Conservation (phyloP, 1,284 basidiomycete genomes). For the Ustilago hordei region DNA sequence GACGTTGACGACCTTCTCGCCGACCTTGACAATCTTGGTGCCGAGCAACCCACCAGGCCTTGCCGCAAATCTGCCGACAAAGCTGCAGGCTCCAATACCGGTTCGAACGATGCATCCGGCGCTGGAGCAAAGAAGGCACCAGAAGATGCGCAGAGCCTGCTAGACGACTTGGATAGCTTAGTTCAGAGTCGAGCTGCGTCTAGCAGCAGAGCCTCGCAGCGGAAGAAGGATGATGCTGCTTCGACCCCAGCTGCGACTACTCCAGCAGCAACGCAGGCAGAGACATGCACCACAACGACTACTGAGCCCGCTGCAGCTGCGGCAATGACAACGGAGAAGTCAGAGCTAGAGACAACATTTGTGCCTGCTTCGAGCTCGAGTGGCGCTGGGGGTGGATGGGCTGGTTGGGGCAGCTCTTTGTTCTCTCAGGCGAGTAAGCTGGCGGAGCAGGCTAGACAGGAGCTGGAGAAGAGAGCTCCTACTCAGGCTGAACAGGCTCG, state of each 20-base stretch:
- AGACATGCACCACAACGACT: slow-evolving; percentile 5
- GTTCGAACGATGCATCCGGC: slow-evolving; percentile 7
- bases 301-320: slow-evolving; percentile 4
- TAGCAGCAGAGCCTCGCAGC: slow-evolving; percentile 36
- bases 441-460: slow-evolving; percentile 66
- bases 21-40: slow-evolving; percentile 63
- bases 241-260: not conserved
- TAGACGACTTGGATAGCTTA: slow-evolving; percentile 67
- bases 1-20: slow-evolving; percentile 68
- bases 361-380: slow-evolving; percentile 76
- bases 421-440: slow-evolving; percentile 70
- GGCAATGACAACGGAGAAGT: slow-evolving; percentile 6
- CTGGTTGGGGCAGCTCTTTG: slow-evolving; percentile 74
- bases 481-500: slow-evolving; percentile 46
- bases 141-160: slow-evolving; percentile 65
- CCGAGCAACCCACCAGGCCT: slow-evolving; percentile 32
- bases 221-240: slow-evolving; percentile 34
- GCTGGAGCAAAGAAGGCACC: slow-evolving; percentile 31
- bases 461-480: slow-evolving; percentile 63
- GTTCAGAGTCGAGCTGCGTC: slow-evolving; percentile 61
- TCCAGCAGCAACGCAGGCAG: not conserved
- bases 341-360: slow-evolving; percentile 66
- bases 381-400: slow-evolving; percentile 74
- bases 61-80: slow-evolving; percentile 36
- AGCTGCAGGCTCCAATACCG: slow-evolving; percentile 6